A percentile compares a stretch with the other conserved stretches of the same genome.
phyloP scores from a whole-genome alignment of 768 basidiomycete species.

The Gloeophyllum trabeum region DNA sequence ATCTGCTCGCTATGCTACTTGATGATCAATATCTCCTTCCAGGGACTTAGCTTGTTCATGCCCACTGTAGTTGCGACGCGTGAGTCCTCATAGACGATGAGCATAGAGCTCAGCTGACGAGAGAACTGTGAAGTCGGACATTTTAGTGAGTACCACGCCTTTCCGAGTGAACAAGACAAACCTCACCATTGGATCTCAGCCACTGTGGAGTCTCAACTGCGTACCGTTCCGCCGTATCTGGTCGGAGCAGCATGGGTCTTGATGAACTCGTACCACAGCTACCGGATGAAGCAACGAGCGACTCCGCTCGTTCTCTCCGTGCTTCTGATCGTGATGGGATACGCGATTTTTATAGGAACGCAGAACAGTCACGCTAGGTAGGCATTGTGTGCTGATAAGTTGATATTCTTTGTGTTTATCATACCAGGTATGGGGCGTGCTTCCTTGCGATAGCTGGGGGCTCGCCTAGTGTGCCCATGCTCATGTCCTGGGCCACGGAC shows the following conservation, averaged over 20 bases:
- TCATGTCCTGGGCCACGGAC: conserved; percentile 34
- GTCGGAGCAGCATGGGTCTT: conserved; percentile 30
- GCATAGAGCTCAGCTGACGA: neutral
- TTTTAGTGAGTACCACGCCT: neutral
- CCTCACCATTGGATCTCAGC: conserved; percentile 16
- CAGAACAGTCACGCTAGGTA: conserved; percentile 26
- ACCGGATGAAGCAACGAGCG: conserved; percentile 23
- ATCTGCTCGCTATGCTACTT: conserved; percentile 13
- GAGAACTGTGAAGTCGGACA: conserved; percentile 12
- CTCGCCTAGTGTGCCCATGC: conserved; percentile 27
- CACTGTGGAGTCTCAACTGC: conserved; percentile 32
- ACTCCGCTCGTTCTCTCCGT: conserved; percentile 23
- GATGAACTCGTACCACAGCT: conserved; percentile 15
- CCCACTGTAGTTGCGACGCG: conserved; percentile 34
- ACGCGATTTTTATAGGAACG: conserved; percentile 30
- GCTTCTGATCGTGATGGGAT: conserved; percentile 28
- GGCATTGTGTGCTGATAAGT: too few relatives aligned
- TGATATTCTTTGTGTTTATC: too few relatives aligned
- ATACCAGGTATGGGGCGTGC: conserved; percentile 31
- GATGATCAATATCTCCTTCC: conserved; percentile 18
- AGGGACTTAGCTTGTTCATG: conserved; percentile 25
- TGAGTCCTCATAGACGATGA: conserved; percentile 15
- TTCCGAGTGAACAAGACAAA: neutral
- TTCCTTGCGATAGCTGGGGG: conserved; percentile 31
- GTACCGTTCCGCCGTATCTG: conserved; percentile 38